phyloP scores from a whole-genome alignment of 2,329 filamentous ascomycete species.

The Exutisphaerella laricina region DNA sequence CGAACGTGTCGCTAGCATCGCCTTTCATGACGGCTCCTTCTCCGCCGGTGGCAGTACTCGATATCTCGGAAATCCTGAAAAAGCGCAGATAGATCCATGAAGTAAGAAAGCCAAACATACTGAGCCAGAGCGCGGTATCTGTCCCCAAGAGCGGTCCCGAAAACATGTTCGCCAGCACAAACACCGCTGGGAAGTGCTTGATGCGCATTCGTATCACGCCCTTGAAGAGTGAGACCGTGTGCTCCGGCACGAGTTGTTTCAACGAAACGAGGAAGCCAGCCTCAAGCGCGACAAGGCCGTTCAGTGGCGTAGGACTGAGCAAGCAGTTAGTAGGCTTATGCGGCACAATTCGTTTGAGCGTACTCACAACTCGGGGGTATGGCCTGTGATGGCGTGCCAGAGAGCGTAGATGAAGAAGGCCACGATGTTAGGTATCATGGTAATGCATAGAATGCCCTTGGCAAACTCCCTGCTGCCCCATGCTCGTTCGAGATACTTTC shows the following conservation, averaged over 20 bases:
- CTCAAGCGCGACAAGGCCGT: constrained; percentile 82
- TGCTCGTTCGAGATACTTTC: constrained; percentile 88
- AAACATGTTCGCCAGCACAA: constrained; percentile 63
- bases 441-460: constrained; percentile 75
- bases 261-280: constrained; percentile 94
- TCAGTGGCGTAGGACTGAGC: constrained; percentile 66
- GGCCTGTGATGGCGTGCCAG: constrained; percentile 65
- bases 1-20: constrained; percentile 93
- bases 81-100: constrained; percentile 97
- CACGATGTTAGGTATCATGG: constrained; percentile 73
- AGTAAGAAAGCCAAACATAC: constrained; percentile 73
- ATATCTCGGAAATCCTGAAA: constrained; percentile 63
- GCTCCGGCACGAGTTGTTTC: constrained; percentile 94
- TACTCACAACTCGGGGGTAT: constrained; percentile 61
- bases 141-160: constrained; percentile 60
- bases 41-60: constrained; percentile 44
- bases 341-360: not conserved
- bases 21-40: constrained; percentile 60
- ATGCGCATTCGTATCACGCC: constrained; percentile 86
- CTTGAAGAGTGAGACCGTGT: constrained; percentile 90
- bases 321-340: constrained; percentile 4
- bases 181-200: constrained; percentile 71
- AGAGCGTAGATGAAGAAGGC: constrained; percentile 67
- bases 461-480: constrained; percentile 90
- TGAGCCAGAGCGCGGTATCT: constrained; percentile 73